A percentile compares a stretch with the other conserved stretches of the same genome.
phyloP scores from a whole-genome alignment of 176 grass and related monocot genomes.

The Thinopyrum elongatum region DNA sequence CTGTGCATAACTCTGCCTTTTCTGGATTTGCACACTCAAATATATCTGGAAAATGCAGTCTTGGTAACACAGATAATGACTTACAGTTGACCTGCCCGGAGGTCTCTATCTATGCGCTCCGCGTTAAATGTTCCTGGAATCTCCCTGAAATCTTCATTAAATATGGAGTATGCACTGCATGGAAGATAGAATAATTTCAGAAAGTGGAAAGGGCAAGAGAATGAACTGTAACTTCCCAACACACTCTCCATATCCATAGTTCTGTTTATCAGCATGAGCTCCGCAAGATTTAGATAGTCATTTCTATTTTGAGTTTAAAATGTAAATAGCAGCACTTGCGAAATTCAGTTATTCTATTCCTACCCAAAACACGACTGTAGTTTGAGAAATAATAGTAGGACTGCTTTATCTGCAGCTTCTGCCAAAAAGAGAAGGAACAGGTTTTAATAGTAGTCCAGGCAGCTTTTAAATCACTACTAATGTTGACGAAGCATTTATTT shows the following conservation, averaged over 20 bases:
- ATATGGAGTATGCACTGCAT: constrained; percentile 98
- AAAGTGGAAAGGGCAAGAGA: background rate
- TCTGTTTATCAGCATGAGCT: constrained; percentile 1
- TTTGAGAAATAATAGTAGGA: background rate
- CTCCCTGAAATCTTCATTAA: constrained; percentile 95
- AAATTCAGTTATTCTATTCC: background rate
- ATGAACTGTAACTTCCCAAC: background rate
- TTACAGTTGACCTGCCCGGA: constrained; percentile 82
- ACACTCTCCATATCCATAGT: background rate
- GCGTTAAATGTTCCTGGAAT: constrained; percentile 93
- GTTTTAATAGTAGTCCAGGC: background rate
- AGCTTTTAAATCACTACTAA: background rate
- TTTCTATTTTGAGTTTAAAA: background rate
- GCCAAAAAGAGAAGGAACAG: background rate
- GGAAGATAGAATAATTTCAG: constrained; percentile 2
- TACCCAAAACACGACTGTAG: background rate
- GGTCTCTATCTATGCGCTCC: constrained; percentile 84
- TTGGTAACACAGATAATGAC: background rate
- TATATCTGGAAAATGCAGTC: constrained; percentile 3
- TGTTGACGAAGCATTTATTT: background rate
- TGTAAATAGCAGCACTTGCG: background rate
- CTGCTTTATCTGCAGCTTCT: background rate
- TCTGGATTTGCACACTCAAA: background rate
- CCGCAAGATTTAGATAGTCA: background rate
- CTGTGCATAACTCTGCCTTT: background rate